Evolutionary conservation across 2,329 filamentous ascomycete genomes (phyloP), one percentile per base, ranked within the genome.

Genomic region (Talaromyces sp.): DNA sequence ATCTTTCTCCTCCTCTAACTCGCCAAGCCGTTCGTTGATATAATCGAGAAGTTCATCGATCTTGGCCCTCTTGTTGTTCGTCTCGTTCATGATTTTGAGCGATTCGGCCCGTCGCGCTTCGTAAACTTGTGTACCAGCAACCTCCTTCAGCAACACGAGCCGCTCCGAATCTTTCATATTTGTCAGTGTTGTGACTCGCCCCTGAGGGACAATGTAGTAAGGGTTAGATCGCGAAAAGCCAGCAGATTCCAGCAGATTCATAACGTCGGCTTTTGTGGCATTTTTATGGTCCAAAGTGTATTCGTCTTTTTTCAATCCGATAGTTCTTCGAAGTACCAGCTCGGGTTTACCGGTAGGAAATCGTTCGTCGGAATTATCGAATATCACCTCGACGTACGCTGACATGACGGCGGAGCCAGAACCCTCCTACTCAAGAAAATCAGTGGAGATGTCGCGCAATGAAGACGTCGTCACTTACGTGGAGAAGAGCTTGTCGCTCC

Each of bases 311-410:
- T 99, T 97, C 63, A 93, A 81, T 54, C 93, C 94, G 72, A 99
- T 99, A 0, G 94, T 97, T 45, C 94, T 89, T 62, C 95, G 89
- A 59, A 99, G 79, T 41, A 94, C 87, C 50, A 97, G 85, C 72
- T 99, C 93, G 60, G 91, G 88, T 70, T 91, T 94, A 65, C 90
- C 90, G 9, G 91, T 97, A 36, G 91, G 91, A 69, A 99, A 97
- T 66, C 94, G 89, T 66, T 95, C 91, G 72, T 99, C 93, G 67
- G 84, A 89, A 72, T 99, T 99, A 81, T 99, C 94, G 74, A 99
- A 99, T 64, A 97, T 96, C 68, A 99, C 90, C 76, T 99, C 94
- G 60, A 99, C 95, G 68, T 97, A 99, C n/a, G 94, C 95, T 50
- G 92, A 96, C 90, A 97, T 96, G 68, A 99, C 93, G 15, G 94